Percentiles rank a stretch among this genome's conserved stretches.
Evolutionary conservation across 306 rosid genomes (phyloP).

Genomic region (Cyclanthera cordifolia): DNA sequence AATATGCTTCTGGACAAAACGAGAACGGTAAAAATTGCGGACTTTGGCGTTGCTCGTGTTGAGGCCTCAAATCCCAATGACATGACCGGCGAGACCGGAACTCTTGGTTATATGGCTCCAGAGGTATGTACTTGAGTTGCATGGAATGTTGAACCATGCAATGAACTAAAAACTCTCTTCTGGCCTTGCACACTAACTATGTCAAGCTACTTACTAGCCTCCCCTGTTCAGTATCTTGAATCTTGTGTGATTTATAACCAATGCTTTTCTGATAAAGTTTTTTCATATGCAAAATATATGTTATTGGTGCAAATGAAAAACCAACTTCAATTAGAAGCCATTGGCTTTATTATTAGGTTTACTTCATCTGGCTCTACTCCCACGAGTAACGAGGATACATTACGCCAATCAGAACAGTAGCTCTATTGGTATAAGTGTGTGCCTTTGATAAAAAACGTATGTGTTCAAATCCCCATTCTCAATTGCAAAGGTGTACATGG

Average conservation of each 20-base stretch:
- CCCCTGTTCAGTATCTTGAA: background rate
- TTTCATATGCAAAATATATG: background rate
- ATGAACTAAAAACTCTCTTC: background rate
- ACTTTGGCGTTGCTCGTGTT: constrained; percentile 96
- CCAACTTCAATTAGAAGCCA: background rate
- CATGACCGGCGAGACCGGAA: constrained; percentile 99
- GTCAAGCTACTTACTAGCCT: background rate
- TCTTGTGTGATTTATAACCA: background rate
- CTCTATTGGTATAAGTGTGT: too few relatives aligned
- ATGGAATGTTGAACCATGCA: background rate
- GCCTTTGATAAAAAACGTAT: too few relatives aligned
- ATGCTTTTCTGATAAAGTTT: background rate
- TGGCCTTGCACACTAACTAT: background rate
- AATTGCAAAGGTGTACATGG: too few relatives aligned
- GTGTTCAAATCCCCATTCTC: too few relatives aligned
- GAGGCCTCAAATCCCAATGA: constrained; percentile 99
- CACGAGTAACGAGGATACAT: background rate
- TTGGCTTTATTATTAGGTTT: background rate
- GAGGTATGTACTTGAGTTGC: constrained; percentile 51
- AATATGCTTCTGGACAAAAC: constrained; percentile 97
- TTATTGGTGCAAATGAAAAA: background rate
- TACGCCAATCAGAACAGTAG: too few relatives aligned
- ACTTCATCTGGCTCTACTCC: background rate
- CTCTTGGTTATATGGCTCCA: constrained; percentile 94
- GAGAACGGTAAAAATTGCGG: constrained; percentile 79